Evolutionary conservation across 2,329 filamentous ascomycete genomes (phyloP).

Genomic region (Truncatella angustata): DNA sequence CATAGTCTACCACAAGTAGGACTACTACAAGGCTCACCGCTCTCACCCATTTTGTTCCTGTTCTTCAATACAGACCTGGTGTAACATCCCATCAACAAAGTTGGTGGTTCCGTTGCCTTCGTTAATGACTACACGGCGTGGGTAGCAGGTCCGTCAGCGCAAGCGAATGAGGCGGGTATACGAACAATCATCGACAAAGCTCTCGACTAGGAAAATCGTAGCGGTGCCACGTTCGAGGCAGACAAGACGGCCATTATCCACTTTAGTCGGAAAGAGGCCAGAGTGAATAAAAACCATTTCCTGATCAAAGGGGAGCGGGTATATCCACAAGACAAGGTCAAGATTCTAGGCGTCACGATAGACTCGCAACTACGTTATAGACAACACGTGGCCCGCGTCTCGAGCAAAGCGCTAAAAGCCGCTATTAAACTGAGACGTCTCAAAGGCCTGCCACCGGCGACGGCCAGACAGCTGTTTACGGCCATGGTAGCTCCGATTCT

Average conservation of each 20-base stretch:
- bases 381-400: constrained; percentile 9
- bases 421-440: constrained; percentile 17
- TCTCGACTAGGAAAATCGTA: constrained; percentile 20
- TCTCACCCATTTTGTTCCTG: constrained; percentile 35
- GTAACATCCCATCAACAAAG: constrained; percentile 22
- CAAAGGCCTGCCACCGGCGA: constrained; percentile 14
- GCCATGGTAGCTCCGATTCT: constrained; percentile 16
- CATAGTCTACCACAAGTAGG: background rate
- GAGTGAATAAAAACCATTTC: constrained; percentile 11
- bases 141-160: background rate
- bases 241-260: constrained; percentile 24
- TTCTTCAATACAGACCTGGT: constrained; percentile 26
- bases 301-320: constrained; percentile 16
- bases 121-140: background rate
- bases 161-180: constrained; percentile 17
- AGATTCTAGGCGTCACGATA: constrained; percentile 12
- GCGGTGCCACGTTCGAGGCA: constrained; percentile 22
- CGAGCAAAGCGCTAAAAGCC: constrained; percentile 13
- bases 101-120: constrained; percentile 22
- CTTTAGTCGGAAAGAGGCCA: constrained; percentile 10
- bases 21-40: constrained; percentile 22
- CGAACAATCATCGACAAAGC: constrained; percentile 20
- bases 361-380: constrained; percentile 13
- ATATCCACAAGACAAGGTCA: constrained; percentile 6
- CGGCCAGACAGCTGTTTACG: constrained; percentile 15